Conservation (phyloP, 257 asterid genomes). For the Verbascum thapsus region DNA sequence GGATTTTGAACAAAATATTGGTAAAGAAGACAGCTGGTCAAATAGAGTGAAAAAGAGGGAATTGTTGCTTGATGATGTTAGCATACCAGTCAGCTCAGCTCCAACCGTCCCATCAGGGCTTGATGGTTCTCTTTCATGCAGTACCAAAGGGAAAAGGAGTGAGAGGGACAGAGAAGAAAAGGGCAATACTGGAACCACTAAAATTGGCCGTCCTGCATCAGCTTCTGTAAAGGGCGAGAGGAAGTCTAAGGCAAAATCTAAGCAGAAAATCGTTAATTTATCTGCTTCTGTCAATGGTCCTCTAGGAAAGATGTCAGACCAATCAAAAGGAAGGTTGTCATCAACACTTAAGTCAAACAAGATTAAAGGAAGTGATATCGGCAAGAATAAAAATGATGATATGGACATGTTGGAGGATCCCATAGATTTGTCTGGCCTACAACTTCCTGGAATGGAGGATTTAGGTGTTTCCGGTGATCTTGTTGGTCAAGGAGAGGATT, state of each 20-base stretch:
- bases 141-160: slow-evolving; percentile 87
- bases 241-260: slow-evolving; percentile 75
- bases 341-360: slow-evolving; percentile 56
- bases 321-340: slow-evolving; percentile 51
- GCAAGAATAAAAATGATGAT: slow-evolving; percentile 46
- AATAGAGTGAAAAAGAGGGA: slow-evolving; percentile 70
- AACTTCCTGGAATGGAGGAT: slow-evolving; percentile 83
- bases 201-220: slow-evolving; percentile 56
- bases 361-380: slow-evolving; percentile 40
- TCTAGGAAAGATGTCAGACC: slow-evolving; percentile 65
- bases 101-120: slow-evolving; percentile 50
- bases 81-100: slow-evolving; percentile 49
- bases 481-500: slow-evolving; percentile 82
- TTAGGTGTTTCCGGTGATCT: slow-evolving; percentile 67
- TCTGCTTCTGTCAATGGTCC: slow-evolving; percentile 76
- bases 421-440: slow-evolving; percentile 78
- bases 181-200: slow-evolving; percentile 67
- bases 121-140: slow-evolving; percentile 68
- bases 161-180: slow-evolving; percentile 85
- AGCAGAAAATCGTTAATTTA: slow-evolving; percentile 77
- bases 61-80: slow-evolving; percentile 70
- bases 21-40: slow-evolving; percentile 58
- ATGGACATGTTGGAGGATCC: slow-evolving; percentile 81
- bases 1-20: slow-evolving; percentile 51
- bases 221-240: slow-evolving; percentile 74